Evolutionary conservation across 1,284 basidiomycete species (phyloP), one percentile per base, ranked within the genome.

Genomic region (Trichosporon asahii): DNA sequence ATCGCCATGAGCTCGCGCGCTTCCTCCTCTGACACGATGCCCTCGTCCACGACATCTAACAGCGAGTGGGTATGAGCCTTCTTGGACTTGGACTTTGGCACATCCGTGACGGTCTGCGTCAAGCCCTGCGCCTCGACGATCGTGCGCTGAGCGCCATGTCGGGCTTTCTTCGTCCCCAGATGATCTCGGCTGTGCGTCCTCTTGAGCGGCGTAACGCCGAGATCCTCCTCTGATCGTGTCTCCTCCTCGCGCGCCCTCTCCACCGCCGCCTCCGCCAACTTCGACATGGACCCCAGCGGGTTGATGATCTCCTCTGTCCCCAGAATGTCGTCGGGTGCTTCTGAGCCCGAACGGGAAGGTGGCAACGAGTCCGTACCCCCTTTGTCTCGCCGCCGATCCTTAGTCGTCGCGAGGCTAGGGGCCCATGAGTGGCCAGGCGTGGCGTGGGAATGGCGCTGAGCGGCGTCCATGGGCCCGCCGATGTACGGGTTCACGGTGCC

Each of bases 1-100:
- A 94, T 91, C 78, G 88, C 86, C 83, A 95, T 93, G 61, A 95
- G 83, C 71, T 93, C 91, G 67, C 89, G 88, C 1, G 91, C 94
- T 77, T 95, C 93, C 33, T 86, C 85, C 80, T 95, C 93, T 6
- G 89, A 83, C 35, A 95, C 89, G 70, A 92, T 86, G 46, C 89
- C 89, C 83, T 81, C 77, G 15, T 77, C 77, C 2, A 84, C 79
- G 3, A 76, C 78, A 65, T 84, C 83, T 0, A 83, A 80, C 66
- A 81, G 83, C 0, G 80, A 79, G 68, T 83, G 83, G 6, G 79
- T 76, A 68, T 84, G 83, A 2, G 74, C 73, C 68, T 72, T 76
- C 65, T 79, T 79, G 1, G 73, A 68, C 3, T 72, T 72, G 49
- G 74, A 73, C 68, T 75, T 79, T 29, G 69, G 70, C 61, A 72